Percentiles rank a stretch among this genome's conserved stretches.
phyloP scores from a whole-genome alignment of 176 grass and related monocot genomes.

The Phoenix dactylifera region DNA sequence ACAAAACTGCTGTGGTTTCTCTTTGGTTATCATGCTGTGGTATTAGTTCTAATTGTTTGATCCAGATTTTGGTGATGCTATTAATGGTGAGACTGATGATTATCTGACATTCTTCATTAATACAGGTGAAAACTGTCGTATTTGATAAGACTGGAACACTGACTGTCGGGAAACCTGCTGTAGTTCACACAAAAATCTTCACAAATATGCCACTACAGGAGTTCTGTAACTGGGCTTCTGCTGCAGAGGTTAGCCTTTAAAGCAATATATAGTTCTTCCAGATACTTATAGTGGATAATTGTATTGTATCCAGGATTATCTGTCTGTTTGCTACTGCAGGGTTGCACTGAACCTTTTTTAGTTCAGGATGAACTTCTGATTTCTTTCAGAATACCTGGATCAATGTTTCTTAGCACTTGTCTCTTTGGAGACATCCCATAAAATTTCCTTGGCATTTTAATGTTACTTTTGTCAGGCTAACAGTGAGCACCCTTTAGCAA shows the following conservation, averaged over 20 bases:
- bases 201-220: conserved; percentile 65
- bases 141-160: conserved; percentile 99
- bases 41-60: not conserved
- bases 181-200: conserved; percentile 80
- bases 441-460: not conserved
- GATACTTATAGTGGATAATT: too few species aligned
- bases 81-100: conserved; percentile 3
- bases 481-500: conserved; percentile 94
- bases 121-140: conserved; percentile 74
- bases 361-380: too few species aligned
- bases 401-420: too few species aligned
- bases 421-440: not conserved
- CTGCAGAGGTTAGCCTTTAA: conserved; percentile 63
- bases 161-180: conserved; percentile 83
- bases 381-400: too few species aligned
- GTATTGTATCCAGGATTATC: too few species aligned
- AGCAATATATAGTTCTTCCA: too few species aligned
- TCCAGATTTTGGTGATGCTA: not conserved
- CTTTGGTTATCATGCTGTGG: not conserved
- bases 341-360: too few species aligned
- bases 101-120: not conserved
- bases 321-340: too few species aligned
- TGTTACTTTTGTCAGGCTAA: conserved; percentile 40
- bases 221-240: conserved; percentile 70
- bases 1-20: not conserved